A percentile compares a stretch with the other conserved stretches of the same genome.
These are phyloP conservation scores for Oryza meridionalis DNA, from an alignment of 176 grass and related monocot species.

Conservation along the genomic window DNA sequence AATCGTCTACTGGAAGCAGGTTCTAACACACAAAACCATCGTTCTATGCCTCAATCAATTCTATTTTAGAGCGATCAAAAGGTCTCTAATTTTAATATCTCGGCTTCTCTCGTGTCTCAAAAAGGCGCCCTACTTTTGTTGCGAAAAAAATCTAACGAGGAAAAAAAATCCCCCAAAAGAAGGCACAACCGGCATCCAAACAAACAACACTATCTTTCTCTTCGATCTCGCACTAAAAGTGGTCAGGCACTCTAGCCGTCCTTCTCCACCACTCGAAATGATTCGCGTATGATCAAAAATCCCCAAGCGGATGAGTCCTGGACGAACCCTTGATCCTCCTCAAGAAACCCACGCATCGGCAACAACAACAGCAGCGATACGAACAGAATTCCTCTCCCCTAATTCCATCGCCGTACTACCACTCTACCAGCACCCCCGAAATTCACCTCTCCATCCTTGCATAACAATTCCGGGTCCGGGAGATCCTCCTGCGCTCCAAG, in stretches of 20 bases:
- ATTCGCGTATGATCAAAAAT: background rate
- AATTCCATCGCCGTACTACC: background rate
- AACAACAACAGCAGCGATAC: too few relatives aligned
- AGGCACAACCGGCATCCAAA: constrained; percentile 9
- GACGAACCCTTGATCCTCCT: background rate
- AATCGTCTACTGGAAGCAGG: constrained; percentile 4
- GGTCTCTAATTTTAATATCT: constrained; percentile 21
- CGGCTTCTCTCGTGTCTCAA: constrained; percentile 20
- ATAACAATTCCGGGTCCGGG: background rate
- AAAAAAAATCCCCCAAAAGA: constrained; percentile 29
- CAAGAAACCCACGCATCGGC: background rate
- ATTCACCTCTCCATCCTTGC: background rate
- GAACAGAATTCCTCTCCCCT: background rate
- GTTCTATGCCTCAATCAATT: background rate
- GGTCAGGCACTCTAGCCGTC: too few relatives aligned
- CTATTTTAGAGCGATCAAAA: background rate
- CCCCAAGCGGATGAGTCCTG: background rate
- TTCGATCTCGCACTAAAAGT: constrained; percentile 23
- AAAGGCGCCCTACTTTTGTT: constrained; percentile 37
- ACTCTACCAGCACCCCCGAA: background rate
- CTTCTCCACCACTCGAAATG: background rate
- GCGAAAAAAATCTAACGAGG: constrained; percentile 20
- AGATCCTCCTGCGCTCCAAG: background rate
- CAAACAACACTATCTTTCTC: background rate
- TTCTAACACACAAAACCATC: background rate